A percentile compares a stretch with the other conserved stretches of the same genome.
phyloP scores from a whole-genome alignment of 2,329 filamentous ascomycete species.

The Hypoxylon sp. region DNA sequence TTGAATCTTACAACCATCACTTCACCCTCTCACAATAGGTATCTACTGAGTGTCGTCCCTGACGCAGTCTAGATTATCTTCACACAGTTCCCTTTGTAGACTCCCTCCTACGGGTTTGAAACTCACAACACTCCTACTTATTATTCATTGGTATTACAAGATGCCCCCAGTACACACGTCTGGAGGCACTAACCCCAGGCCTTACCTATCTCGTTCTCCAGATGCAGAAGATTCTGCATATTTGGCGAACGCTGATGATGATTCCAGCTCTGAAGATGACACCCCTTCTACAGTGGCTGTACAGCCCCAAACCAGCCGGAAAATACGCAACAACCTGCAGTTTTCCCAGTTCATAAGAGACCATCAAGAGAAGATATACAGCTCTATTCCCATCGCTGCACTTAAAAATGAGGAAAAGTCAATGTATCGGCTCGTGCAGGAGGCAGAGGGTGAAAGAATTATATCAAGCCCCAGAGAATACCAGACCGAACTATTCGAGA shows the following conservation, averaged over 20 bases:
- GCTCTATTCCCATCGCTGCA: conserved; percentile 8
- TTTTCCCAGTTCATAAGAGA: conserved; percentile 48
- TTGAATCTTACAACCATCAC: neutral
- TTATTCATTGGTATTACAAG: neutral
- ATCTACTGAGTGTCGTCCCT: neutral
- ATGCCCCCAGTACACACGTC: conserved; percentile 14
- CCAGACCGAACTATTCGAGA: conserved; percentile 91
- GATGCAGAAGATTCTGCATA: conserved; percentile 1
- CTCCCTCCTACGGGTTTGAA: neutral
- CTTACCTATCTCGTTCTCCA: neutral
- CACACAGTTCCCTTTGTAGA: neutral
- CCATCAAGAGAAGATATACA: conserved; percentile 39
- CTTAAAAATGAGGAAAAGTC: conserved; percentile 52
- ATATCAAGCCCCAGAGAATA: conserved; percentile 89
- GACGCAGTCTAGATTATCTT: neutral
- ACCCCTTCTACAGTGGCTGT: neutral
- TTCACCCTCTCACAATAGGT: neutral
- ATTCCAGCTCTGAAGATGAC: conserved; percentile 37
- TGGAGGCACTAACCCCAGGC: neutral
- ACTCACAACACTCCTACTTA: neutral
- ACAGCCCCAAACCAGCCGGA: conserved; percentile 21
- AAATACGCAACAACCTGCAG: conserved; percentile 36
- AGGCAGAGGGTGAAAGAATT: conserved; percentile 65
- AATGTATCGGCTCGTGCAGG: conserved; percentile 54
- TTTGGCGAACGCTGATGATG: conserved; percentile 9